These are phyloP conservation scores for Penicillium concentricum DNA, from an alignment of 2,329 filamentous ascomycete genomes.

Conservation along the genomic window DNA sequence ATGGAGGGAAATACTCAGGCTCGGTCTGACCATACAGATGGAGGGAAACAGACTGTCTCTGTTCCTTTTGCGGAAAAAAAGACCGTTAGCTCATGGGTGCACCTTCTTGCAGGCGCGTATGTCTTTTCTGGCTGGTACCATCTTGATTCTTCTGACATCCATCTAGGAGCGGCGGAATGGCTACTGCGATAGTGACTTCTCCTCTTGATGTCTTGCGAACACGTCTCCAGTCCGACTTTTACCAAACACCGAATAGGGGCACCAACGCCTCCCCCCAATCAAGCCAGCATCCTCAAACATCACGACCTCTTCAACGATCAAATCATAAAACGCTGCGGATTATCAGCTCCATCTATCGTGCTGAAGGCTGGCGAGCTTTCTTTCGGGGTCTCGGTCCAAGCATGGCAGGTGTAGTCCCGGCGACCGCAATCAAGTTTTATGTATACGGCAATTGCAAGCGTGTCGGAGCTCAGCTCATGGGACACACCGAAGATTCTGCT, in stretches of 20 bases:
- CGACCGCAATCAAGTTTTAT: constrained; percentile 42
- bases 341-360: constrained; percentile 36
- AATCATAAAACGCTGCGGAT: constrained; percentile 36
- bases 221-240: constrained; percentile 91
- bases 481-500: constrained; percentile 30
- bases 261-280: constrained; percentile 53
- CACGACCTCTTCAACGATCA: constrained; percentile 49
- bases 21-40: neutral
- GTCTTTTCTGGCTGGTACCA: constrained; percentile 12
- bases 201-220: constrained; percentile 97
- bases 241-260: constrained; percentile 59
- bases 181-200: constrained; percentile 86
- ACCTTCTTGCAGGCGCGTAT: constrained; percentile 37
- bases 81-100: constrained; percentile 23
- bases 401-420: constrained; percentile 40
- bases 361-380: constrained; percentile 40
- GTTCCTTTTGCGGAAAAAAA: neutral
- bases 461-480: constrained; percentile 30
- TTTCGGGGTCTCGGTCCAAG: constrained; percentile 40
- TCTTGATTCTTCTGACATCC: constrained; percentile 3
- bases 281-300: constrained; percentile 60
- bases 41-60: neutral
- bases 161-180: constrained; percentile 66
- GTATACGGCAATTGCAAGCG: constrained; percentile 41
- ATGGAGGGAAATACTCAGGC: neutral